A percentile compares a stretch with the other conserved stretches of the same genome.
Evolutionary conservation across 768 basidiomycete species (phyloP).

Genomic region (Wakefieldia striispora): DNA sequence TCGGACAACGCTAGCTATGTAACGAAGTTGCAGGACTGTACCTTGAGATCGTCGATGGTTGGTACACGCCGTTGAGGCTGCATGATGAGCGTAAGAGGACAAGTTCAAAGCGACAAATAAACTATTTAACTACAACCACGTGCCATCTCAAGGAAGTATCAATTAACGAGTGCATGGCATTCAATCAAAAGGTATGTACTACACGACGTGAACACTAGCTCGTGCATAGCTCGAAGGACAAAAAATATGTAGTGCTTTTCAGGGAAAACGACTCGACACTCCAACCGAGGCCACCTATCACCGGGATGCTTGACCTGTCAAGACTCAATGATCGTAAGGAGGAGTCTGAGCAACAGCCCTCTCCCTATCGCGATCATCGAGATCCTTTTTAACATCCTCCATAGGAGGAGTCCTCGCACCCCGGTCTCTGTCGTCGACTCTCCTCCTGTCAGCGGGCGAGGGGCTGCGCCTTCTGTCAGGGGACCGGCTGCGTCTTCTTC

Average conservation of each 20-base stretch:
- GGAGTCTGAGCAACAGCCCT: slow-evolving; percentile 50
- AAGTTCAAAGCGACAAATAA: background rate
- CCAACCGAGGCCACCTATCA: slow-evolving; percentile 1
- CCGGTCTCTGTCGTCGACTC: slow-evolving; percentile 47
- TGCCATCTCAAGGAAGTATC: background rate
- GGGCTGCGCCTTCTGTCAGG: slow-evolving; percentile 47
- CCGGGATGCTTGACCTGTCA: background rate
- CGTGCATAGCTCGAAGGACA: slow-evolving; percentile 4
- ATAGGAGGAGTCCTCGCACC: slow-evolving; percentile 49
- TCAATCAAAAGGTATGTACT: slow-evolving; percentile 19
- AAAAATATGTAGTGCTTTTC: background rate
- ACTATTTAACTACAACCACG: background rate
- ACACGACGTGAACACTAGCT: slow-evolving; percentile 7
- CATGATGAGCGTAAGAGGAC: slow-evolving; percentile 18
- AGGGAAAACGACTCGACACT: background rate
- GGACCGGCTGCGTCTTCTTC: slow-evolving; percentile 48
- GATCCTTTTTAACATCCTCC: slow-evolving; percentile 41
- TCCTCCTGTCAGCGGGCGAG: slow-evolving; percentile 39
- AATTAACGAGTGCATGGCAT: slow-evolving; percentile 11
- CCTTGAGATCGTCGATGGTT: slow-evolving; percentile 35
- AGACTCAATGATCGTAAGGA: slow-evolving; percentile 51
- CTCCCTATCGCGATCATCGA: slow-evolving; percentile 51
- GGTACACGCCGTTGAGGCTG: slow-evolving; percentile 26
- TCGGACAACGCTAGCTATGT: background rate
- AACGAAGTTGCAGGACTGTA: background rate